Percentiles rank a stretch among this genome's conserved stretches.
These are phyloP conservation scores for Ceratobasidium sp. DNA, from an alignment of 1,284 basidiomycete species.

Conservation along the genomic window DNA sequence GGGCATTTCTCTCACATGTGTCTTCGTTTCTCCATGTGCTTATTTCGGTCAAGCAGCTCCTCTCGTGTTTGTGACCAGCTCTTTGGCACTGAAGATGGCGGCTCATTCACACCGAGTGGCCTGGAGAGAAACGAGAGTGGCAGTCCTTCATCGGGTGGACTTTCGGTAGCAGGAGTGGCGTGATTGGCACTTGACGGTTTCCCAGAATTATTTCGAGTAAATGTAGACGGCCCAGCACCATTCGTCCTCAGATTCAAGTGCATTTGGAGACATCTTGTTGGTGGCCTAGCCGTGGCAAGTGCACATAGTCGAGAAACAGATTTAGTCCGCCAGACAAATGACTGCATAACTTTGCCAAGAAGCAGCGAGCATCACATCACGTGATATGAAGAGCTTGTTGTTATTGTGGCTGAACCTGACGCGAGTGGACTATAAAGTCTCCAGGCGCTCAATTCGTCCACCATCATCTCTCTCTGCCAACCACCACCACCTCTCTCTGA, in stretches of 20 bases:
- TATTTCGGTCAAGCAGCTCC: constrained; percentile 77
- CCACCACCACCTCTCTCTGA: constrained; percentile 18
- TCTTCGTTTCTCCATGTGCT: constrained; percentile 74
- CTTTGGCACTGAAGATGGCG: constrained; percentile 66
- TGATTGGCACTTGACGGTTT: neutral
- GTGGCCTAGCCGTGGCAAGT: neutral
- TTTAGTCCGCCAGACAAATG: constrained; percentile 6
- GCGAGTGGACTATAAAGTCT: constrained; percentile 37
- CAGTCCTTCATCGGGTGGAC: neutral
- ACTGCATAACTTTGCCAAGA: constrained; percentile 25
- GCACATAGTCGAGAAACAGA: neutral
- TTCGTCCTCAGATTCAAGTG: neutral
- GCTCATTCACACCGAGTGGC: constrained; percentile 77
- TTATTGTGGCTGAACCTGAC: constrained; percentile 39
- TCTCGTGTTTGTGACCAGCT: constrained; percentile 75
- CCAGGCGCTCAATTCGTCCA: neutral
- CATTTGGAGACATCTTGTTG: neutral
- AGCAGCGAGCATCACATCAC: constrained; percentile 5
- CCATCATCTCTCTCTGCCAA: constrained; percentile 11
- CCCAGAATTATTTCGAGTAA: neutral
- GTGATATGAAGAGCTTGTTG: constrained; percentile 28
- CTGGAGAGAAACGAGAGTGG: constrained; percentile 61
- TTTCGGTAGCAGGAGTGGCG: constrained; percentile 7
- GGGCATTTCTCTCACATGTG: constrained; percentile 66
- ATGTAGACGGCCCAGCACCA: neutral